A percentile compares a stretch with the other conserved stretches of the same genome.
These are phyloP conservation scores for Ambrosia hybrid DNA, from an alignment of 140 eudicot species.

Conservation along the genomic window DNA sequence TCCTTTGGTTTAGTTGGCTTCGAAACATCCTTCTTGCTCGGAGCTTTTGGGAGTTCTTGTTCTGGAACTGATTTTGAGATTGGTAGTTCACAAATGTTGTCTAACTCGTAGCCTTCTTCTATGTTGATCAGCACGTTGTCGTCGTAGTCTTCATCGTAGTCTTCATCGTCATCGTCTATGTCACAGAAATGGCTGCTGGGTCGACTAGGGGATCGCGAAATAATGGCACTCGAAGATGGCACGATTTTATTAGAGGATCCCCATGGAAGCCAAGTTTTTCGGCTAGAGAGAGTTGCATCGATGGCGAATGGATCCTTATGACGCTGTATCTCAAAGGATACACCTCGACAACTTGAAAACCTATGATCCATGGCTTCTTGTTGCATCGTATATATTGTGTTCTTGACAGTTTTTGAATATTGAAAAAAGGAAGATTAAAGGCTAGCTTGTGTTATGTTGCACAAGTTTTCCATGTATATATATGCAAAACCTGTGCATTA, in stretches of 20 bases:
- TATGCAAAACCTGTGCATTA: neutral
- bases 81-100: constrained; percentile 10
- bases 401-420: neutral
- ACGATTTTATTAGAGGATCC: constrained; percentile 37
- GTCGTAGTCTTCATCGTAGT: constrained; percentile 25
- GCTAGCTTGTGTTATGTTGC: neutral
- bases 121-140: constrained; percentile 37
- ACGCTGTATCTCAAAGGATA: constrained; percentile 70
- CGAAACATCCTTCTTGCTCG: constrained; percentile 19
- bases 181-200: constrained; percentile 84
- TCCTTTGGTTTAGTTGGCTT: constrained; percentile 36
- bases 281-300: constrained; percentile 33
- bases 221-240: constrained; percentile 33
- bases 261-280: constrained; percentile 59
- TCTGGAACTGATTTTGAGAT: constrained; percentile 11
- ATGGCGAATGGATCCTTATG: constrained; percentile 49
- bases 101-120: constrained; percentile 50
- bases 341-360: constrained; percentile 78
- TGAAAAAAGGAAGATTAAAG: neutral
- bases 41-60: constrained; percentile 27
- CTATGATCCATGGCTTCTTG: constrained; percentile 46
- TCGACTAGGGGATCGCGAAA: constrained; percentile 42
- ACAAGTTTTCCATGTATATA: constrained; percentile 3
- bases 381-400: constrained; percentile 21
- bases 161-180: constrained; percentile 41